Evolutionary conservation across 768 basidiomycete genomes (phyloP).

Genomic region (Coprinopsis sp.): DNA sequence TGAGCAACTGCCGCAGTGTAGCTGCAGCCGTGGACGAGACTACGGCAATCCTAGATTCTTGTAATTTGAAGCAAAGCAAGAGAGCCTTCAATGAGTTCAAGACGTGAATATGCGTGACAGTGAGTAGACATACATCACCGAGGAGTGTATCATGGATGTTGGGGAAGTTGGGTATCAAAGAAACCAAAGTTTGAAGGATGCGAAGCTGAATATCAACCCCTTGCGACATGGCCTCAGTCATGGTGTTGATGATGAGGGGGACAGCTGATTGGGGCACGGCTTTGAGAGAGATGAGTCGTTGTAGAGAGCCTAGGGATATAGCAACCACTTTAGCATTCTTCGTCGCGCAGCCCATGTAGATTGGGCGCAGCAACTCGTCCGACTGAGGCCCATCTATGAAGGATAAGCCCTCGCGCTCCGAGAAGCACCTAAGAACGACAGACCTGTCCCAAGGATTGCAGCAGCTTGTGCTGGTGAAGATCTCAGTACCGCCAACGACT

Average conservation of each 20-base stretch:
- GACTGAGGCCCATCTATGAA: slow-evolving; percentile 69
- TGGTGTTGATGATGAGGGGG: slow-evolving; percentile 73
- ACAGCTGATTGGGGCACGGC: slow-evolving; percentile 81
- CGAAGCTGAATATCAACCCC: slow-evolving; percentile 97
- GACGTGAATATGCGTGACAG: neutral
- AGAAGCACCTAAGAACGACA: slow-evolving; percentile 17
- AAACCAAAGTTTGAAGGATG: slow-evolving; percentile 87
- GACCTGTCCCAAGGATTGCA: slow-evolving; percentile 68
- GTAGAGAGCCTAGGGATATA: slow-evolving; percentile 85
- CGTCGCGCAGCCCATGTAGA: slow-evolving; percentile 92
- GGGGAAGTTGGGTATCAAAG: slow-evolving; percentile 84
- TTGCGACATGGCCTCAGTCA: slow-evolving; percentile 85
- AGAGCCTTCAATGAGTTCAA: slow-evolving; percentile 53
- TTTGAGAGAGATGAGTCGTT: slow-evolving; percentile 82
- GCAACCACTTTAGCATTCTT: slow-evolving; percentile 93
- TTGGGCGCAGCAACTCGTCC: slow-evolving; percentile 75
- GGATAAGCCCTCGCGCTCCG: neutral
- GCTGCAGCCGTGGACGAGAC: slow-evolving; percentile 97
- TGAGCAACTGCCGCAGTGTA: slow-evolving; percentile 90
- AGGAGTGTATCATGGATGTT: slow-evolving; percentile 75
- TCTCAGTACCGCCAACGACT: slow-evolving; percentile 73
- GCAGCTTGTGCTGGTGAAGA: slow-evolving; percentile 81
- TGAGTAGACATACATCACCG: slow-evolving; percentile 60
- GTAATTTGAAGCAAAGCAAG: slow-evolving; percentile 90
- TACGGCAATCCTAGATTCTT: slow-evolving; percentile 93